phyloP scores from a whole-genome alignment of 768 basidiomycete species.

The Rhizopogon vulgaris region DNA sequence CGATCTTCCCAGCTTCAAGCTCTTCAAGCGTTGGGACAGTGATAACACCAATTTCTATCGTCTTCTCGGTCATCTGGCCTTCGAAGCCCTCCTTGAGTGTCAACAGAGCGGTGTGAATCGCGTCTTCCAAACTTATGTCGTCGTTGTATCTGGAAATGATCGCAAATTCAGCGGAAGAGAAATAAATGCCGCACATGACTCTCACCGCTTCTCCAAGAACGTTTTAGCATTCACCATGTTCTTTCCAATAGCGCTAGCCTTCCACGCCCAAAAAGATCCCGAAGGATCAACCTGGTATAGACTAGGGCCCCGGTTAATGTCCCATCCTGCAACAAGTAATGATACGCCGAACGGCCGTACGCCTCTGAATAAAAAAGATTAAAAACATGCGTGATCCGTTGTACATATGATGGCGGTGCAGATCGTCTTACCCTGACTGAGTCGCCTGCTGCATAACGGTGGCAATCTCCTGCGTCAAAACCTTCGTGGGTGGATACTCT shows the following conservation, averaged over 20 bases:
- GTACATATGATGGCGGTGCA: slow-evolving; percentile 7
- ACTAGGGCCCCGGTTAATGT: slow-evolving; percentile 88
- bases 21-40: slow-evolving; percentile 73
- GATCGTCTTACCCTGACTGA: slow-evolving; percentile 79
- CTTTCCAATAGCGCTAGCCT: slow-evolving; percentile 98
- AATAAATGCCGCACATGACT: slow-evolving; percentile 18
- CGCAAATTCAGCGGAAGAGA: slow-evolving; percentile 11
- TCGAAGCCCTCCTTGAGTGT: slow-evolving; percentile 99
- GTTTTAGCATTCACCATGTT: slow-evolving; percentile 99
- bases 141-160: slow-evolving; percentile 80
- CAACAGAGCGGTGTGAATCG: slow-evolving; percentile 95
- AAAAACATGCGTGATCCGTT: slow-evolving; percentile 24
- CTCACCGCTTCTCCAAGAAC: slow-evolving; percentile 95
- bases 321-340: slow-evolving; percentile 95
- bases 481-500: slow-evolving; percentile 95
- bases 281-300: slow-evolving; percentile 99
- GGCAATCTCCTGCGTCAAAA: slow-evolving; percentile 95
- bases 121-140: slow-evolving; percentile 97
- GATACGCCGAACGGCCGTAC: slow-evolving; percentile 99
- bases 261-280: slow-evolving; percentile 99
- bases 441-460: slow-evolving; percentile 99
- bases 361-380: slow-evolving; percentile 52
- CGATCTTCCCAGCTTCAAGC: slow-evolving; percentile 58
- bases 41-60: slow-evolving; percentile 96
- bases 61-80: slow-evolving; percentile 99